Conservation (phyloP, 2,329 filamentous ascomycete genomes). For the Rugonectria rugulosa region DNA sequence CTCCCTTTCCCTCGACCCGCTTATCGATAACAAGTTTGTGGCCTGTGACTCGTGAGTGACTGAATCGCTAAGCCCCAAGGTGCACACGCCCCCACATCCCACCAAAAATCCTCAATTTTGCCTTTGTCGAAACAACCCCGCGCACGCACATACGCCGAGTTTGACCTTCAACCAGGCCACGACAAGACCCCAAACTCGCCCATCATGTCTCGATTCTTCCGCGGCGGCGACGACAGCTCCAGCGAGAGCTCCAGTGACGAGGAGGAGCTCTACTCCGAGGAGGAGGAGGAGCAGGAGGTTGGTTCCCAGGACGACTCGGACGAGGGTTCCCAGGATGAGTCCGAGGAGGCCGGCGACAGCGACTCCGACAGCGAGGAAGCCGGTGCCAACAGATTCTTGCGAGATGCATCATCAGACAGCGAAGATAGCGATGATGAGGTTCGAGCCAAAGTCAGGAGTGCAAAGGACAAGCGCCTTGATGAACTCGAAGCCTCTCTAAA, state of each 20-base stretch:
- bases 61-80: slow-evolving; percentile 49
- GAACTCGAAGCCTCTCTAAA: slow-evolving; percentile 91
- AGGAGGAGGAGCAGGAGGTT: slow-evolving; percentile 57
- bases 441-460: slow-evolving; percentile 89
- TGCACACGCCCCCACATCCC: slow-evolving; percentile 48
- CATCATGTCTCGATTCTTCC: slow-evolving; percentile 97
- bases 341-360: slow-evolving; percentile 55
- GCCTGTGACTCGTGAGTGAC: slow-evolving; percentile 29
- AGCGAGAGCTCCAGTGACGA: slow-evolving; percentile 95
- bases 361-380: slow-evolving; percentile 72
- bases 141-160: slow-evolving; percentile 40
- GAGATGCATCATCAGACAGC: slow-evolving; percentile 73
- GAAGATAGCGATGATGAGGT: slow-evolving; percentile 89
- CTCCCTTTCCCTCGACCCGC: slow-evolving; percentile 9
- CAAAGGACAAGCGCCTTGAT: slow-evolving; percentile 96
- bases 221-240: slow-evolving; percentile 89
- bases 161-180: slow-evolving; percentile 37
- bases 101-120: slow-evolving; percentile 55
- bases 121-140: slow-evolving; percentile 47
- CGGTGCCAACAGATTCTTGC: slow-evolving; percentile 86
- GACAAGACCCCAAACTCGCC: slow-evolving; percentile 42
- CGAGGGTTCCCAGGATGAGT: slow-evolving; percentile 61
- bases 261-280: slow-evolving; percentile 84
- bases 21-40: slow-evolving; percentile 29
- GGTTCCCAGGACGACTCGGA: slow-evolving; percentile 56